Evolutionary conservation across 176 grass and related monocot genomes (phyloP), one percentile per base, ranked within the genome.

Genomic region (Triticum turgidum): DNA sequence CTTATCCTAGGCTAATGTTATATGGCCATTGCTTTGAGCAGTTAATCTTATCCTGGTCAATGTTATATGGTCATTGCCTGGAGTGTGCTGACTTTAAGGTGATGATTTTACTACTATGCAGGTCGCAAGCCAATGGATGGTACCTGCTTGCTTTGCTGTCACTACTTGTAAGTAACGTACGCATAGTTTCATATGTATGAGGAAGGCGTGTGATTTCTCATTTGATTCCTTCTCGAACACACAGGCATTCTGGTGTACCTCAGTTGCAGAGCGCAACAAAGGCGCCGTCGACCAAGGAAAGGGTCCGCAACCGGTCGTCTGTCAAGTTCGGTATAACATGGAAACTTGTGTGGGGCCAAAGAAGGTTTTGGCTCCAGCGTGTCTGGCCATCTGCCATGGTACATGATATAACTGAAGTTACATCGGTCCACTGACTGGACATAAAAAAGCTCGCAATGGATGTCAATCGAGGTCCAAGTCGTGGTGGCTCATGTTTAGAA

Each of bases 121-220:
- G 96, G 92, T 92, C 80, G 92, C 90, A 83, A 88, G 89, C 89
- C 91, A 98, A 86, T 98, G 96, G 96, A 87, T 98, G 83, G 65
- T 98, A 89, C 96, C 96, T 18, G 51, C 51, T 89, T 86, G 88
- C 67, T 90, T 92, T 76, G 87, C 87, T 80, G 93, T 80, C 71
- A 83, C 86, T 29, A 58, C 91, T 47, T 92, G 96, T 98, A 94
- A 98, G 96, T 84, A 86, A 64, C 83, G 24, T 64, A 30, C 25
- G 77, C 33, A 21, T 25, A 12, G 18, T 73, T 86, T 24, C 3
- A 21, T 85, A 18, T 69, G 58, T 80, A 47, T 22, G 61, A 38
- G 35, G 66, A 37, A 80, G 63, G 6, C 65, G 8, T 69, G 29
- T 76, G 14, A 65, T 80, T 78, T 66, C 20, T 65, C 58, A 78